Base-by-base conservation (phyloP, 2,329 filamentous ascomycete genomes). In the Furcasterigmium furcatum region DNA sequence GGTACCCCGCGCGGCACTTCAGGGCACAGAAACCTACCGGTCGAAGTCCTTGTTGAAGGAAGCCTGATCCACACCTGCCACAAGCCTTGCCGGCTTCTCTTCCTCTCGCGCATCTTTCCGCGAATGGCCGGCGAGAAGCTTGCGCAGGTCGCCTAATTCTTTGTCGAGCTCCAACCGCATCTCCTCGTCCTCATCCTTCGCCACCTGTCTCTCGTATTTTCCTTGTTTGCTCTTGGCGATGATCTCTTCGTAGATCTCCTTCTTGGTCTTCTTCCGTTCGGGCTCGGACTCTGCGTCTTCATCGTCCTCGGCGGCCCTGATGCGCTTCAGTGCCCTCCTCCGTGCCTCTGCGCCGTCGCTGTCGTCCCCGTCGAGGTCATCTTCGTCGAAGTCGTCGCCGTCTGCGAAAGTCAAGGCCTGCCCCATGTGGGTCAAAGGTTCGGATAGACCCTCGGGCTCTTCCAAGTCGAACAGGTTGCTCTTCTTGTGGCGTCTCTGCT, bases 181-280 rank as follows among this genome's bases (percentile, higher is more conserved):
- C 53, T 96, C 92, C 42, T 95, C 90, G 55, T 99, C 94, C 41
- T 94, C 90, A 50, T 97, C 94, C 61, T 96, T 96, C 22, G 83
- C 82, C 49, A 89, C 85, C 66, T 99, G 94, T 34, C 94, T 84
- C 68, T 97, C 91, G 22, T 43, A 43, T 68, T 96, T 97, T 77
- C 96, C 80, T 51, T 88, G 76, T 63, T 99, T 99, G 1, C 92
- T 97, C 68, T 99, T 99, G 49, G 91, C 89, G 54, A 99, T 96
- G 50, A 99, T 79, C 66, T 99, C 95, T 59, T 96, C 87, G 89
- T 97, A 96, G 41, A 99, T 88, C 66, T 99, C 94, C 44, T 94
- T 88, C 69, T 96, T 97, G 4, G 85, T 85, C 72, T 96, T 99
- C 66, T 96, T 96, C 48, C 86, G 80, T 57, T 92, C 87, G 0